Percentiles rank a stretch among this genome's conserved stretches.
Conservation (phyloP, 352 stramenopile species). For the Phytophthora kernoviae region DNA sequence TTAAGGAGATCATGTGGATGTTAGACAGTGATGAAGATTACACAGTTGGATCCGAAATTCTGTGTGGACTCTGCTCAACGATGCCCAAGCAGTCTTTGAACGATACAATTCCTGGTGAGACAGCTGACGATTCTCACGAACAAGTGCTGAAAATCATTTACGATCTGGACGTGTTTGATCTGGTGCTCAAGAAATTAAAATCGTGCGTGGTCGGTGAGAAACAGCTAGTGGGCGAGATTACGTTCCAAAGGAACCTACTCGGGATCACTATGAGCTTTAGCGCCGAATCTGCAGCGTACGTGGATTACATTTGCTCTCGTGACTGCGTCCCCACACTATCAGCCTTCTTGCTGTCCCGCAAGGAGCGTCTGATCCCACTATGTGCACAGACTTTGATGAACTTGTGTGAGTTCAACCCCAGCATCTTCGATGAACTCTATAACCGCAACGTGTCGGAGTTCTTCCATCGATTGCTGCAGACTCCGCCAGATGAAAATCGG, state of each 20-base stretch:
- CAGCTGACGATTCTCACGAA: constrained; percentile 33
- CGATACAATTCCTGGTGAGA: constrained; percentile 16
- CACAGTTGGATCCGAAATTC: constrained; percentile 73
- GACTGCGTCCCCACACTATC: constrained; percentile 59
- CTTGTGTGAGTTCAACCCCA: constrained; percentile 71
- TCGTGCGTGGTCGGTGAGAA: constrained; percentile 65
- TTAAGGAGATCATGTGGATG: constrained; percentile 76
- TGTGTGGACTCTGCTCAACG: constrained; percentile 70
- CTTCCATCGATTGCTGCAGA: constrained; percentile 78
- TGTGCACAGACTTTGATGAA: constrained; percentile 82
- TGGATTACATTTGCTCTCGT: constrained; percentile 62
- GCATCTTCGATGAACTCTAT: constrained; percentile 68
- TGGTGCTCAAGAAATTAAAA: constrained; percentile 75
- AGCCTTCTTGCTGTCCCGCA: constrained; percentile 72
- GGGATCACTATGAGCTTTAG: constrained; percentile 82
- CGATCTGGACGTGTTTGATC: constrained; percentile 63
- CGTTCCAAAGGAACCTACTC: constrained; percentile 78
- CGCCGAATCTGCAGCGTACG: constrained; percentile 54
- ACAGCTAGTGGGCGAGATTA: constrained; percentile 79
- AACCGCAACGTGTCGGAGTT: constrained; percentile 73
- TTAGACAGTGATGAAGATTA: constrained; percentile 76
- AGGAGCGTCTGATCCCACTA: constrained; percentile 65
- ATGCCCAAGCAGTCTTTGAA: constrained; percentile 30
- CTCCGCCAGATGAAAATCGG: constrained; percentile 75
- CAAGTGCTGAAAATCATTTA: constrained; percentile 61